Percentiles rank a stretch among this genome's conserved stretches.
Conservation (phyloP, 78 protist species). For the Speleostelium caveatum region DNA sequence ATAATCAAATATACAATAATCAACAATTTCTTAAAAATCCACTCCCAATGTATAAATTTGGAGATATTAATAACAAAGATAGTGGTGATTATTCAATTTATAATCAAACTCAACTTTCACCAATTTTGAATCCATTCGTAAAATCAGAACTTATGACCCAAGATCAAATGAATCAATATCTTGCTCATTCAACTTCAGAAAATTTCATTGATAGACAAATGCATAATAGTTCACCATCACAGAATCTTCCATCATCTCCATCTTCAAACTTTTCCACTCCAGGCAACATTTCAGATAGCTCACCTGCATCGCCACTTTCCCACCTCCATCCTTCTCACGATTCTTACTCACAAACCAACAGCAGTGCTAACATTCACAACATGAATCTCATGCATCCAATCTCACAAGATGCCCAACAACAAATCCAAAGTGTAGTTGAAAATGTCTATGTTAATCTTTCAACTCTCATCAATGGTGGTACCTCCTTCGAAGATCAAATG, state of each 20-base stretch:
- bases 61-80: too few relatives aligned
- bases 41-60: background rate
- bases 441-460: constrained; percentile 39
- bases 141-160: background rate
- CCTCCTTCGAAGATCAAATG: constrained; percentile 43
- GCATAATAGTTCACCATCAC: background rate
- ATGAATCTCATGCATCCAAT: background rate
- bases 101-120: constrained; percentile 5
- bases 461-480: background rate
- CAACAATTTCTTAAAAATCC: constrained; percentile 2
- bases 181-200: background rate
- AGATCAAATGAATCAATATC: background rate
- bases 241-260: constrained; percentile 26
- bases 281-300: background rate
- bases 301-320: background rate
- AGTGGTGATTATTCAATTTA: background rate
- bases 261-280: constrained; percentile 14
- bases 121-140: background rate
- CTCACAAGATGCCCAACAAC: background rate
- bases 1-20: background rate
- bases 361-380: background rate
- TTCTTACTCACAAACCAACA: too few relatives aligned
- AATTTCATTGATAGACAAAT: background rate
- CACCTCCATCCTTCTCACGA: background rate
- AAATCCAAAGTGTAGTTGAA: constrained; percentile 21